phyloP scores from a whole-genome alignment of 2,329 filamentous ascomycete genomes.

The Thielaviopsis ethacetica region DNA sequence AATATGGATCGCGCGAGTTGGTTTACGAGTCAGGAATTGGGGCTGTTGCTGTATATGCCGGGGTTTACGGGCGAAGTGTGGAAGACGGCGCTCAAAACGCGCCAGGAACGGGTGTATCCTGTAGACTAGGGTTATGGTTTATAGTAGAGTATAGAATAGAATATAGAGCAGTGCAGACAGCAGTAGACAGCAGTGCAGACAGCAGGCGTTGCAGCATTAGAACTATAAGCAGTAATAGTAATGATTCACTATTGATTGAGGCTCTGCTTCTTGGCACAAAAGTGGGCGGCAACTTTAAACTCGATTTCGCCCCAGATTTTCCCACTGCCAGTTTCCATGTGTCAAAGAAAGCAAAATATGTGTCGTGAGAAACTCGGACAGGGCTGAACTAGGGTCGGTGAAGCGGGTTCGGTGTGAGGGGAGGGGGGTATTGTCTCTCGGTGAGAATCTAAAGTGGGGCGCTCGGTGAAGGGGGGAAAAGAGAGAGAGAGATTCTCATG shows the following conservation, averaged over 20 bases:
- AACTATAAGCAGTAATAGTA: too few species aligned
- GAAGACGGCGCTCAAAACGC: conserved; percentile 22
- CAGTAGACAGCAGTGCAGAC: too few species aligned
- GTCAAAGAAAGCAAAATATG: neutral
- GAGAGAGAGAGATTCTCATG: too few species aligned
- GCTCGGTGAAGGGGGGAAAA: too few species aligned
- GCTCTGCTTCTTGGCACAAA: neutral
- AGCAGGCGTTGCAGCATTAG: too few species aligned
- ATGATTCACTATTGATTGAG: too few species aligned
- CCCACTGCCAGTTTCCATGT: neutral
- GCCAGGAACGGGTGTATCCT: conserved; percentile 15
- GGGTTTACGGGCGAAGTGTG: conserved; percentile 23
- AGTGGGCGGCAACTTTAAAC: neutral
- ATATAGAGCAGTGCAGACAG: too few species aligned
- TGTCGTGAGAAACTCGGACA: neutral
- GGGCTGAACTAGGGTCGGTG: neutral
- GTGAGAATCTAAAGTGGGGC: too few species aligned
- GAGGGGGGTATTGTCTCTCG: neutral
- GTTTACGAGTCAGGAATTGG: conserved; percentile 75
- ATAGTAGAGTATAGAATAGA: too few species aligned
- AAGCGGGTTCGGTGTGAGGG: neutral
- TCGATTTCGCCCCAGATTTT: too few species aligned
- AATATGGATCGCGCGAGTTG: conserved; percentile 77
- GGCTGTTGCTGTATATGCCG: conserved; percentile 40
- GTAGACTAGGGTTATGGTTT: too few species aligned